A percentile compares a stretch with the other conserved stretches of the same genome.
Conservation (phyloP, 1,284 basidiomycete genomes). For the Sporisorium iseilematis-ciliati region DNA sequence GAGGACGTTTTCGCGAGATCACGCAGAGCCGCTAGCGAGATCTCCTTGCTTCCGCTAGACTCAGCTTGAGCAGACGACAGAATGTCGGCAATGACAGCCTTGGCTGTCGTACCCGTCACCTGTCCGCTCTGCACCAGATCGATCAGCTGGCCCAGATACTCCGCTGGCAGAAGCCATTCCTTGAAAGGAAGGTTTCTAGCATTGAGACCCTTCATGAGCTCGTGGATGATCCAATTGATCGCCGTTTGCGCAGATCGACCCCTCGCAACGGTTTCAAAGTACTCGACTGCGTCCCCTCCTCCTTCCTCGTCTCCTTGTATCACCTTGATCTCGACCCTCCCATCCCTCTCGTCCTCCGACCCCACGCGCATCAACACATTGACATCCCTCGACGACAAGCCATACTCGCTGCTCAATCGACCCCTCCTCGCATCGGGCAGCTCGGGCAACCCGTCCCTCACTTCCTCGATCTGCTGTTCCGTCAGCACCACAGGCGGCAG, state of each 20-base stretch:
- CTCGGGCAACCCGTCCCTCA: conserved; percentile 79
- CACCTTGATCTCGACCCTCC: conserved; percentile 2
- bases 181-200: conserved; percentile 50
- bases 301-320: background rate
- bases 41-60: background rate
- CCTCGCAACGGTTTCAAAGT: conserved; percentile 57
- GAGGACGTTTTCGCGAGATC: conserved; percentile 7
- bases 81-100: conserved; percentile 59
- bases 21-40: conserved; percentile 16
- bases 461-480: conserved; percentile 73
- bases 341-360: conserved; percentile 58
- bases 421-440: conserved; percentile 79
- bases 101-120: conserved; percentile 74
- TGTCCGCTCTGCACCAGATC: conserved; percentile 78
- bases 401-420: conserved; percentile 75
- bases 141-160: conserved; percentile 81
- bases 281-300: conserved; percentile 56
- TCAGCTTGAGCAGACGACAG: conserved; percentile 28
- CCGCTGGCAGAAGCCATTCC: conserved; percentile 63
- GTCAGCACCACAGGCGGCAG: conserved; percentile 79
- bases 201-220: conserved; percentile 60
- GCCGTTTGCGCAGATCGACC: conserved; percentile 71
- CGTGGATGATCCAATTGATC: conserved; percentile 79
- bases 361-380: conserved; percentile 65
- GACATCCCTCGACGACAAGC: conserved; percentile 74